Percentiles rank a stretch among this genome's conserved stretches.
Evolutionary conservation across 768 basidiomycete species (phyloP).

Genomic region (Sporobolomyces pararoseus): DNA sequence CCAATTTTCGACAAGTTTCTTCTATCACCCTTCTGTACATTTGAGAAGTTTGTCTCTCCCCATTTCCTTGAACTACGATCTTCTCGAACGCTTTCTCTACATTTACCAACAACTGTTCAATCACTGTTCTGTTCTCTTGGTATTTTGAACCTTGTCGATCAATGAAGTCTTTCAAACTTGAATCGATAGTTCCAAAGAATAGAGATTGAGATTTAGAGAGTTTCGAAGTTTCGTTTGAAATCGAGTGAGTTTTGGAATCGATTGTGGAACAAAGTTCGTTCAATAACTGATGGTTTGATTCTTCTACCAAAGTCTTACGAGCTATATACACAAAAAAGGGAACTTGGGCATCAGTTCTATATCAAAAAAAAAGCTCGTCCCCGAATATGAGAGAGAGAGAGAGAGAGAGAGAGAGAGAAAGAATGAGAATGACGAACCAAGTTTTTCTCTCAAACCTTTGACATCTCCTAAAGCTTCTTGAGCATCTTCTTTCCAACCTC

Average conservation of each 20-base stretch:
- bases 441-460: slow-evolving; percentile 34
- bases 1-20: not conserved
- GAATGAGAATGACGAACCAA: slow-evolving; percentile 23
- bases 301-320: slow-evolving; percentile 26
- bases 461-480: slow-evolving; percentile 16
- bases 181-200: slow-evolving; percentile 6
- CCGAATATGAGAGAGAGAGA: not conserved
- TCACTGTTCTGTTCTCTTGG: not conserved
- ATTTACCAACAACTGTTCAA: not conserved
- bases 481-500: slow-evolving; percentile 42
- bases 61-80: not conserved
- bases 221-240: slow-evolving; percentile 3
- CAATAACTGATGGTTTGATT: slow-evolving; percentile 20
- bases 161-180: slow-evolving; percentile 5
- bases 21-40: slow-evolving; percentile 32
- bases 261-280: slow-evolving; percentile 5
- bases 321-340: not conserved
- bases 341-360: not conserved
- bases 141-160: not conserved
- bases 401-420: not conserved
- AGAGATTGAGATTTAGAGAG: slow-evolving; percentile 15
- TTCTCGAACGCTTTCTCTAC: not conserved
- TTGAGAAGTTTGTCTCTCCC: too few relatives aligned
- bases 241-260: not conserved
- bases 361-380: too few relatives aligned